Evolutionary conservation across 169 alveolate genomes (phyloP).

Genomic region (Perkinsus chesapeaki): DNA sequence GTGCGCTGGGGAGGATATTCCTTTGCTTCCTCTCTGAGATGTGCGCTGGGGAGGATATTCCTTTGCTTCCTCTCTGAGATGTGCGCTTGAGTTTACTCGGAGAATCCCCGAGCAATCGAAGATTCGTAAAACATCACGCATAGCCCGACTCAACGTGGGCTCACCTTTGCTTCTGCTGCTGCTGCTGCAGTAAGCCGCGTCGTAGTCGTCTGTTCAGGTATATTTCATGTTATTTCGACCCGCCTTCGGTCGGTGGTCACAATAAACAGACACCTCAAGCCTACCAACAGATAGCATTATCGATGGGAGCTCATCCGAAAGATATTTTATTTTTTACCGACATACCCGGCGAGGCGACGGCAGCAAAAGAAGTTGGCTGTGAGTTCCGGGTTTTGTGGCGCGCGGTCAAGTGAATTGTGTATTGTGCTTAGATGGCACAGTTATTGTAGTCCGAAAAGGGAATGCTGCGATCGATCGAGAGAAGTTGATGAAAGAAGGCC

Average conservation of each 20-base stretch:
- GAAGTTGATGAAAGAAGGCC: background rate
- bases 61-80: too few relatives aligned
- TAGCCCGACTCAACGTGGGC: too few relatives aligned
- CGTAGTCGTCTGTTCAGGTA: too few relatives aligned
- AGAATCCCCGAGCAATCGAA: too few relatives aligned
- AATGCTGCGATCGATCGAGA: background rate
- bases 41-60: too few relatives aligned
- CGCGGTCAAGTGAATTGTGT: background rate
- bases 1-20: too few relatives aligned
- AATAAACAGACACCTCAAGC: background rate
- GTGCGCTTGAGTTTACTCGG: too few relatives aligned
- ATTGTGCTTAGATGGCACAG: background rate
- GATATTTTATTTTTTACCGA: background rate
- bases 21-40: too few relatives aligned
- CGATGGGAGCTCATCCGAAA: background rate
- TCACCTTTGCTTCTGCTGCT: too few relatives aligned
- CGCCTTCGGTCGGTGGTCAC: background rate
- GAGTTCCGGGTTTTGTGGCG: background rate
- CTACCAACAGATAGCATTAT: background rate
- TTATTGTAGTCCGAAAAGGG: background rate
- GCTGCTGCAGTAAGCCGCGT: too few relatives aligned
- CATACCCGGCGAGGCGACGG: background rate
- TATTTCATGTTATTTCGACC: background rate
- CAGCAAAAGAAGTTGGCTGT: background rate
- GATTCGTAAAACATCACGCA: too few relatives aligned